Conservation (phyloP, 176 grass and related monocot genomes). For the Zoysia pacifica region DNA sequence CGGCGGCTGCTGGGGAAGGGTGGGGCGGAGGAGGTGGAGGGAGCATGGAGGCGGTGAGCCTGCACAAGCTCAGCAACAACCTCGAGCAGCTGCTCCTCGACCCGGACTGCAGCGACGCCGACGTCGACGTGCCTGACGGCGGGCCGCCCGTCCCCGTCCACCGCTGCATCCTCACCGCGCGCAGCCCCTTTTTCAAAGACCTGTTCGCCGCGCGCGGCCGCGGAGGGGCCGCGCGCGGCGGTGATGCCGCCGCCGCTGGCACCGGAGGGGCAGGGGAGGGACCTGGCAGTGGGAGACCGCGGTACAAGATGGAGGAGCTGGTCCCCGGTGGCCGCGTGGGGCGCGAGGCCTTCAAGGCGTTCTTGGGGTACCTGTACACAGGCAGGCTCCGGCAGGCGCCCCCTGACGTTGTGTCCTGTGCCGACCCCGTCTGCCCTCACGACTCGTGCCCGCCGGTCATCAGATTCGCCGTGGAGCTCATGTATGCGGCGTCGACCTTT, state of each 20-base stretch:
- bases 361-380: conserved; percentile 81
- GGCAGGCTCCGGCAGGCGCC: conserved; percentile 59
- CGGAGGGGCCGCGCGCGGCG: conserved; percentile 4
- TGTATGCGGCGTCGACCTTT: conserved; percentile 77
- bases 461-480: conserved; percentile 69
- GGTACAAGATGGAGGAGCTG: conserved; percentile 76
- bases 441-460: conserved; percentile 87
- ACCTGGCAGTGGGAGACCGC: conserved; percentile 46
- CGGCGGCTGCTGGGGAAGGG: conserved; percentile 14
- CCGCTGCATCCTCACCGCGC: conserved; percentile 84
- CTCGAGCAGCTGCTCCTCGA: conserved; percentile 77
- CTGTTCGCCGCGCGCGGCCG: conserved; percentile 60
- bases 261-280: conserved; percentile 9
- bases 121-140: conserved; percentile 66
- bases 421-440: conserved; percentile 68
- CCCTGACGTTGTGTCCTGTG: conserved; percentile 66
- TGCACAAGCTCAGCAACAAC: conserved; percentile 73
- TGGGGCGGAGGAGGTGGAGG: conserved; percentile 26
- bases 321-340: conserved; percentile 62
- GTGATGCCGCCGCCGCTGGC: neutral
- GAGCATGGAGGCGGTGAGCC: conserved; percentile 64
- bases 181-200: conserved; percentile 78
- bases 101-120: conserved; percentile 76
- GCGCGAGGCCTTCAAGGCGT: conserved; percentile 69
- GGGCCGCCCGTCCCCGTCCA: conserved; percentile 66